Evolutionary conservation across 73 alveolate genomes (phyloP), one percentile per base, ranked within the genome.

Genomic region (Paramecium pentaurelia): DNA sequence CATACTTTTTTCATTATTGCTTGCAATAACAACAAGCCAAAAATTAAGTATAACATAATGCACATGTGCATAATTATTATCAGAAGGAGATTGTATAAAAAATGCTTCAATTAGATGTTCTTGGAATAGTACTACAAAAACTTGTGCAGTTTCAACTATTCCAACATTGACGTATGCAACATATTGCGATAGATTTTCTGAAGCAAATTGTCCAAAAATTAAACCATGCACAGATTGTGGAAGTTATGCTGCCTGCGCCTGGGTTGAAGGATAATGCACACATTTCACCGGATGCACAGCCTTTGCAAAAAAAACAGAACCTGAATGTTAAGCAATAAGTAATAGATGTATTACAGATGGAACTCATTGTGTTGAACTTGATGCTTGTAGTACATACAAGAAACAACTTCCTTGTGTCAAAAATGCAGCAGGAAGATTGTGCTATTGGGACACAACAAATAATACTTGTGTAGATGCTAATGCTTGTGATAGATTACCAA

Each of bases 241-340:
- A 6, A 18, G 8, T 30, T 60, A 30, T 22, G 49, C 71, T 38
- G 89, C 59, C 42, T 77, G 89, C 12, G 89, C 89, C 5, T 77
- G 71, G 71, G 40, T 8, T 7, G 40, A 36, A 1, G 4, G 9
- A 7, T 8, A 11, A 42, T 77, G 89, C 12, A 22, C 28, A 5
- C 6, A 8, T 20, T 77, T 77, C 71, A 77, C 89, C 0, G 89
- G 89, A 42, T 77, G 89, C 8, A 38, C 89, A 20, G 71, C 89
- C 73, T 77, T 34, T 77, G 73, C 49, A 37, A 42, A 34, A 16
- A 77, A 51, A 16, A 32, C 71, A 16, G 49, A 77, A 10, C 1
- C 49, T 20, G 59, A 27, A 3, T 77, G 89, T 38, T 20, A 18
- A 38, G 73, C 89, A 2, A 77, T 77, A 16, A 34, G 71, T n/a